Conservation (phyloP, 371 early-diverging fungal species). For the Rhizopus sp. region DNA sequence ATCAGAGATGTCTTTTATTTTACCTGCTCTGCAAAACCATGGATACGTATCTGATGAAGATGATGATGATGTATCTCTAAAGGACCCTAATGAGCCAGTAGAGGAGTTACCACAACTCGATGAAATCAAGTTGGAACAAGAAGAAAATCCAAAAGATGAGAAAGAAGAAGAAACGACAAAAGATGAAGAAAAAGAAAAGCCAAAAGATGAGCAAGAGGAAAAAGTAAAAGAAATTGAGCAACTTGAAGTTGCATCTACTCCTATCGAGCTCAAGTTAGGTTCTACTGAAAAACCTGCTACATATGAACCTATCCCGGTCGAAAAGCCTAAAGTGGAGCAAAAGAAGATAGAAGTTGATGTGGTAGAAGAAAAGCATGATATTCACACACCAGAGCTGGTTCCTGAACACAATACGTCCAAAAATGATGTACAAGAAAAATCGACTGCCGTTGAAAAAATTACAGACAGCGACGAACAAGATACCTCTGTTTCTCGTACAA, state of each 20-base stretch:
- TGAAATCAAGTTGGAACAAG: neutral
- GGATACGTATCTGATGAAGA: slow-evolving; percentile 20
- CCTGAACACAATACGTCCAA: neutral
- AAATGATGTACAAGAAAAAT: neutral
- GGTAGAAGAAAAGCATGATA: neutral
- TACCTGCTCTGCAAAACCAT: slow-evolving; percentile 27
- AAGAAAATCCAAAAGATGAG: neutral
- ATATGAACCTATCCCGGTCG: slow-evolving; percentile 23
- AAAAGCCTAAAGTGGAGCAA: slow-evolving; percentile 7
- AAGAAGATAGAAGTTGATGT: neutral
- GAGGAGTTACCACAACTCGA: neutral
- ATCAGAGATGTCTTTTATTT: slow-evolving; percentile 22
- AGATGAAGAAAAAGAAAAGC: neutral
- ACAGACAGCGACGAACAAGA: slow-evolving; percentile 2
- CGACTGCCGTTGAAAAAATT: neutral
- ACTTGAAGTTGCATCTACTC: slow-evolving; percentile 12
- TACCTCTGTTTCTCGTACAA: slow-evolving; percentile 1
- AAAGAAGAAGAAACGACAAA: slow-evolving; percentile 1
- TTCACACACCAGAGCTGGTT: neutral
- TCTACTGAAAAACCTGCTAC: slow-evolving; percentile 14
- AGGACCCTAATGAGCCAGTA: slow-evolving; percentile 11
- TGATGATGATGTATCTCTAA: slow-evolving; percentile 17
- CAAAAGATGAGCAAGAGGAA: slow-evolving; percentile 2
- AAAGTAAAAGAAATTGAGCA: slow-evolving; percentile 17
- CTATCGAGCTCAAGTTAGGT: neutral